These are phyloP conservation scores for Penicillium roqueforti DNA, from an alignment of 495 filamentous ascomycete species.

Conservation along the genomic window DNA sequence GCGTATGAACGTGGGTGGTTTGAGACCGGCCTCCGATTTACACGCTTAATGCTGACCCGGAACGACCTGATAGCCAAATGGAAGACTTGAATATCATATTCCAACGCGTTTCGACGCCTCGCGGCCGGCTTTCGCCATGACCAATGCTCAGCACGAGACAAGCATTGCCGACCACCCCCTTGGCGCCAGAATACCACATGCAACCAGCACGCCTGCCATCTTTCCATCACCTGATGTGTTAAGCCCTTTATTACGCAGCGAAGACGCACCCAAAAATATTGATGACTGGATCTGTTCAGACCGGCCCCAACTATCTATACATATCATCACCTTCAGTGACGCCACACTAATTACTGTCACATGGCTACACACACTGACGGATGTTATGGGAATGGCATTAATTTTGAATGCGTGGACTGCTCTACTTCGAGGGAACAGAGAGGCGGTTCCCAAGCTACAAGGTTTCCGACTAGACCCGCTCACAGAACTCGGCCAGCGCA, in stretches of 20 bases:
- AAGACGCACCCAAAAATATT: neutral
- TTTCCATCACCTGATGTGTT: neutral
- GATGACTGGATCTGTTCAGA: slow-evolving; percentile 1
- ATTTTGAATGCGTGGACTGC: slow-evolving; percentile 2
- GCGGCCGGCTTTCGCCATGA: neutral
- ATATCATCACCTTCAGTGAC: neutral
- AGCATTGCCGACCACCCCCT: neutral
- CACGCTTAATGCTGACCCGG: neutral
- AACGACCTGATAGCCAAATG: neutral
- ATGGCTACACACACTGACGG: neutral
- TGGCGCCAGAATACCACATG: neutral
- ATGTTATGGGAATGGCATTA: neutral
- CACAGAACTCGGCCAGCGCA: neutral
- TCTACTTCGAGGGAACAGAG: neutral
- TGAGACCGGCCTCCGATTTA: neutral
- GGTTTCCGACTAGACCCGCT: neutral
- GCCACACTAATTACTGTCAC: neutral
- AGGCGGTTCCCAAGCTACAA: neutral
- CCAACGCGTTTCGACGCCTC: neutral
- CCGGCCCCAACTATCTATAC: neutral
- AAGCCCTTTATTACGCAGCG: neutral
- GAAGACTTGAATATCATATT: neutral
- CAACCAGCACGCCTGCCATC: neutral
- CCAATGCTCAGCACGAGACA: neutral
- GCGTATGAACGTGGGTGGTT: neutral